Evolutionary conservation across 345 rosid species (phyloP).

Genomic region (Melastoma malabathricum): DNA sequence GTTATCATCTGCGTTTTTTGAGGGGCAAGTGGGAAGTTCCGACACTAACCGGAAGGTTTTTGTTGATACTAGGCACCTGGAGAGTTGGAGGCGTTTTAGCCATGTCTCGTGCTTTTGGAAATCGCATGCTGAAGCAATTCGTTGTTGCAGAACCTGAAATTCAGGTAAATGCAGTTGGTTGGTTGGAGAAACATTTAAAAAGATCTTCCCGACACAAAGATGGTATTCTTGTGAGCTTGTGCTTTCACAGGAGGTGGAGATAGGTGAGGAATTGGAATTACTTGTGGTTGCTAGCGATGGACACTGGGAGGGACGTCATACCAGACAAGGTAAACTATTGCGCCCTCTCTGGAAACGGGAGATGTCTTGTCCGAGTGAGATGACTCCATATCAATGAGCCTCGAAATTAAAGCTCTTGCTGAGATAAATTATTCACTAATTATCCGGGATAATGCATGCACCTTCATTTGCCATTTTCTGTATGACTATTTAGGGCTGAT

Average conservation of each 20-base stretch:
- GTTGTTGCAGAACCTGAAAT: slow-evolving; percentile 98
- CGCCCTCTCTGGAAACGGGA: slow-evolving; percentile 1
- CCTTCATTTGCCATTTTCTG: neutral
- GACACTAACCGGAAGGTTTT: neutral
- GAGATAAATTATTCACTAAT: neutral
- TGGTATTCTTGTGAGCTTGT: neutral
- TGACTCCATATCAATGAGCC: no score
- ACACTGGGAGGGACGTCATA: slow-evolving; percentile 98
- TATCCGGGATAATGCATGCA: no score
- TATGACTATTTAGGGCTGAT: neutral
- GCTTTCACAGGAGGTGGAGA: slow-evolving; percentile 49
- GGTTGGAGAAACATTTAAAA: no score
- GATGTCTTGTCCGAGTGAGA: no score
- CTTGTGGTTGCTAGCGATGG: slow-evolving; percentile 98
- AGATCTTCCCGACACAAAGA: no score
- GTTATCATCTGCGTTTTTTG: no score
- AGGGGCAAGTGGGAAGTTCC: no score
- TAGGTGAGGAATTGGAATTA: slow-evolving; percentile 61
- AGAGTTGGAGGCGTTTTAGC: slow-evolving; percentile 99
- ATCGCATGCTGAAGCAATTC: slow-evolving; percentile 95
- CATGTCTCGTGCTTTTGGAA: slow-evolving; percentile 98
- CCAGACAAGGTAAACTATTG: slow-evolving; percentile 57
- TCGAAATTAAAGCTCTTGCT: no score
- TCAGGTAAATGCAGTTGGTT: slow-evolving; percentile 38
- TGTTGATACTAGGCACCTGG: slow-evolving; percentile 73